phyloP scores from a whole-genome alignment of 2,329 filamentous ascomycete genomes.

The Hortaea sp. region DNA sequence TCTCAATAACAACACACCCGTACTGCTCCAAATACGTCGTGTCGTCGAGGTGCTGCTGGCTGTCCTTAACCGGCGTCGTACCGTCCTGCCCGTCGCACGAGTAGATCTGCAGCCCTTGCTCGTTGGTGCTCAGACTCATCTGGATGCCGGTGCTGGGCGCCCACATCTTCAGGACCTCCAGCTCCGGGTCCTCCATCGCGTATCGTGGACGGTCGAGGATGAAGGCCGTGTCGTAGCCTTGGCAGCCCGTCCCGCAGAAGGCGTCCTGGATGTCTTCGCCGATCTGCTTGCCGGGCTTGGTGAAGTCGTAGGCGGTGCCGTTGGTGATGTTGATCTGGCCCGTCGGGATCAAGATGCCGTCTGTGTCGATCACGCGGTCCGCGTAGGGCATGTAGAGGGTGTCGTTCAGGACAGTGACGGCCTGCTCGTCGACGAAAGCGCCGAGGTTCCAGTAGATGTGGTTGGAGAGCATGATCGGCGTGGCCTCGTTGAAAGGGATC shows the following conservation, averaged over 20 bases:
- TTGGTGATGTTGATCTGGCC: conserved; percentile 36
- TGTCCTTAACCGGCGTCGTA: conserved; percentile 21
- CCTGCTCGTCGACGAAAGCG: conserved; percentile 65
- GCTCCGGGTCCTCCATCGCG: conserved; percentile 13
- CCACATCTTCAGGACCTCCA: conserved; percentile 17
- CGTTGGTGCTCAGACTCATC: conserved; percentile 19
- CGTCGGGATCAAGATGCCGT: conserved; percentile 20
- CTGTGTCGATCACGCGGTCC: conserved; percentile 17
- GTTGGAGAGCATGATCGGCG: conserved; percentile 71
- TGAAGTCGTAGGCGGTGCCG: conserved; percentile 21
- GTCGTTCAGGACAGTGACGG: conserved; percentile 56
- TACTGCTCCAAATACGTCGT: conserved; percentile 43
- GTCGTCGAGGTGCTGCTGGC: conserved; percentile 20
- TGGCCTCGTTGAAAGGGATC: conserved; percentile 60
- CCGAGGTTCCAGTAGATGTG: conserved; percentile 78
- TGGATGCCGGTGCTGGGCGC: conserved; percentile 20
- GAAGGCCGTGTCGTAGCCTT: conserved; percentile 15
- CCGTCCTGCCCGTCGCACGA: conserved; percentile 23
- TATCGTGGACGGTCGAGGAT: conserved; percentile 18
- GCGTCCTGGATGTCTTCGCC: conserved; percentile 12
- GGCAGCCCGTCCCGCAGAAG: conserved; percentile 11
- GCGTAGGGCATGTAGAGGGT: conserved; percentile 62
- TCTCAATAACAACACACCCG: conserved; percentile 78
- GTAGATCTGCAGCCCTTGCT: conserved; percentile 23
- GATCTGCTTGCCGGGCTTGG: conserved; percentile 14